Evolutionary conservation across 73 alveolate species (phyloP).

Genomic region (Paramecium primaurelia): DNA sequence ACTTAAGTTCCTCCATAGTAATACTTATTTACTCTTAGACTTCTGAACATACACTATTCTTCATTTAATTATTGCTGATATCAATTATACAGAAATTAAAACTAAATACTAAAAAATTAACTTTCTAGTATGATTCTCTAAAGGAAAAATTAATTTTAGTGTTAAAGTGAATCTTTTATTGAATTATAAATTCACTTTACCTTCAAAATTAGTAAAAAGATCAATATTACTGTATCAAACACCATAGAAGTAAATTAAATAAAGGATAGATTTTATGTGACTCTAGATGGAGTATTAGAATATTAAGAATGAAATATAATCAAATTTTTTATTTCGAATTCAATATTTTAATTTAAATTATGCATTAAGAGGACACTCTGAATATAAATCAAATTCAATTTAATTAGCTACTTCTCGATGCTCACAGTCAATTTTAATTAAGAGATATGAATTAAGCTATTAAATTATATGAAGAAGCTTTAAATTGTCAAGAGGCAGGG

Average conservation of each 20-base stretch:
- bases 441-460: constrained; percentile 46
- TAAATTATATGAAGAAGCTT: constrained; percentile 37
- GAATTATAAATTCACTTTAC: too few species aligned
- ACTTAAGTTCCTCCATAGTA: background rate
- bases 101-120: too few species aligned
- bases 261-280: background rate
- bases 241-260: background rate
- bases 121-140: too few species aligned
- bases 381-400: constrained; percentile 2
- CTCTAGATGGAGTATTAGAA: background rate
- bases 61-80: background rate
- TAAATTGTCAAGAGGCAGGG: background rate
- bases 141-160: too few species aligned
- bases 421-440: constrained; percentile 26
- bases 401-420: constrained; percentile 36
- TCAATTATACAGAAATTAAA: background rate
- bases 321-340: background rate
- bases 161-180: too few species aligned
- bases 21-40: background rate
- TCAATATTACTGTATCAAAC: background rate
- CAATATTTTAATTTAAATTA: background rate
- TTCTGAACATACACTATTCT: background rate
- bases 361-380: constrained; percentile 16
- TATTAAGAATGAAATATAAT: background rate
- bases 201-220: too few species aligned